These are phyloP conservation scores for Auricularia auricula-judae DNA, from an alignment of 768 basidiomycete species.

Conservation along the genomic window DNA sequence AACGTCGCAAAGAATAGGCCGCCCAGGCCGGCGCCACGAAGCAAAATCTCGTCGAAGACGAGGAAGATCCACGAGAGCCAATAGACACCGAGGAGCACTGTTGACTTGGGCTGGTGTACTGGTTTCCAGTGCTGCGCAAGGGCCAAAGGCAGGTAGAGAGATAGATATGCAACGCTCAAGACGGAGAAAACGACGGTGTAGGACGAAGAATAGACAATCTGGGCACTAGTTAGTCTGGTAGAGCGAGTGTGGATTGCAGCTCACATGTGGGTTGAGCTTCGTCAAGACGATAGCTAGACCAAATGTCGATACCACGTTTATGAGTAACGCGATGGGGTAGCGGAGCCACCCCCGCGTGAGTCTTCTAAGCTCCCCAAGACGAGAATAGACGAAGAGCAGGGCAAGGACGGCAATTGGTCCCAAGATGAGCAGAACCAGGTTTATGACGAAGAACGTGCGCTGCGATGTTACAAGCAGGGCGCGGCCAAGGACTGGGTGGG, in stretches of 20 bases:
- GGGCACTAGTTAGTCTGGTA: neutral
- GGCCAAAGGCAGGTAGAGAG: constrained; percentile 30
- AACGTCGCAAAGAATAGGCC: constrained; percentile 46
- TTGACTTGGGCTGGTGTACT: constrained; percentile 34
- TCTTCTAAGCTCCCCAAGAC: neutral
- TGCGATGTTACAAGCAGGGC: constrained; percentile 46
- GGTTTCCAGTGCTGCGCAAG: constrained; percentile 19
- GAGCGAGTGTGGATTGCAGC: constrained; percentile 10
- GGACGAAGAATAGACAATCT: constrained; percentile 54
- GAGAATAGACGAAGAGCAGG: constrained; percentile 24
- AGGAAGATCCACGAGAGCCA: constrained; percentile 49
- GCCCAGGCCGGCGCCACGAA: constrained; percentile 33
- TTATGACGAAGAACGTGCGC: constrained; percentile 37
- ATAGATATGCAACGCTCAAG: constrained; percentile 40
- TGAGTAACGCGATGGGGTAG: constrained; percentile 49
- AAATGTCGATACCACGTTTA: constrained; percentile 35
- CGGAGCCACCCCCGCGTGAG: constrained; percentile 32
- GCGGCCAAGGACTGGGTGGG: constrained; percentile 43
- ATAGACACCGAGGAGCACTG: constrained; percentile 42
- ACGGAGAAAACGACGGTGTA: constrained; percentile 40
- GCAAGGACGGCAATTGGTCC: constrained; percentile 46
- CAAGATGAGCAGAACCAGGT: constrained; percentile 50
- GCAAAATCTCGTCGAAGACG: constrained; percentile 34
- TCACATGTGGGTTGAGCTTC: constrained; percentile 53
- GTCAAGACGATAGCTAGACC: constrained; percentile 38